Conservation (phyloP, 148 eudicot species). For the Polygonum aviculare region DNA sequence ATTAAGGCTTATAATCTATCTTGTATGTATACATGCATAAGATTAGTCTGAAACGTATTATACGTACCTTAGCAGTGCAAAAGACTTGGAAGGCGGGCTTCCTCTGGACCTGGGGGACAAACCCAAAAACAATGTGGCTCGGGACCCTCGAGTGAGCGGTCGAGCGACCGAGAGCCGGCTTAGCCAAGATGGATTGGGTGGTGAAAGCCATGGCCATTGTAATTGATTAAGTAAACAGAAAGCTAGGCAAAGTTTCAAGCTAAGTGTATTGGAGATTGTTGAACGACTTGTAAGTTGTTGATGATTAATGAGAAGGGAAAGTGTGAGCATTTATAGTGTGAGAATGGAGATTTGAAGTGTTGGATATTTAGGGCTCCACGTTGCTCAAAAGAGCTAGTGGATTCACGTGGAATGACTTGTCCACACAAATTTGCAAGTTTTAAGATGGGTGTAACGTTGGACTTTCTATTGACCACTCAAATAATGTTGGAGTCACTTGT, state of each 20-base stretch:
- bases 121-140: background rate
- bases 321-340: background rate
- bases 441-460: background rate
- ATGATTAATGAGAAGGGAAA: background rate
- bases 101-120: background rate
- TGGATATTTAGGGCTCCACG: constrained; percentile 23
- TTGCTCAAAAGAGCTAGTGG: background rate
- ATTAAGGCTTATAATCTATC: background rate
- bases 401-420: constrained; percentile 13
- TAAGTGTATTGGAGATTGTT: background rate
- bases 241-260: background rate
- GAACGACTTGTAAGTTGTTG: background rate
- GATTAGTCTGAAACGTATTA: background rate
- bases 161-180: constrained; percentile 1
- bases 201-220: constrained; percentile 7
- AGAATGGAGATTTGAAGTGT: background rate
- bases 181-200: constrained; percentile 9
- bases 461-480: background rate
- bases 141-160: background rate
- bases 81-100: background rate
- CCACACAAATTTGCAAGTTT: constrained; percentile 8
- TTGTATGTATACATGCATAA: background rate
- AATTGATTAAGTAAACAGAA: background rate
- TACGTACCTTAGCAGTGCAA: background rate
- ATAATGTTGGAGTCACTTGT: background rate